A percentile compares a stretch with the other conserved stretches of the same genome.
phyloP scores from a whole-genome alignment of 163 green algal species.

The Scenedesmus sp. region DNA sequence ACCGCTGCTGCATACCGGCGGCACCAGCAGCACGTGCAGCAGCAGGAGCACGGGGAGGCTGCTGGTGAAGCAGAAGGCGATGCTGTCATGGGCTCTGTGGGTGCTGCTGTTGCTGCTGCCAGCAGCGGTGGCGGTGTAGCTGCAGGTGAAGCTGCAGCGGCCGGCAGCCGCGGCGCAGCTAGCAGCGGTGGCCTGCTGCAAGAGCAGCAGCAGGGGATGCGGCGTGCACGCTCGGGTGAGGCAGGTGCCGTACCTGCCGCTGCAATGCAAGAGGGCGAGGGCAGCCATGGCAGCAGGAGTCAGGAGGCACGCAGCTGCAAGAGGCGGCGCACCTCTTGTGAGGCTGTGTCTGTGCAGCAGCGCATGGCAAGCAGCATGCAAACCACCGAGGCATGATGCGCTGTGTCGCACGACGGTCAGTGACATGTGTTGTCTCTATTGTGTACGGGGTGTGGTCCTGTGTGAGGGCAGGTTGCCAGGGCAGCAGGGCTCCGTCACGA shows the following conservation, averaged over 20 bases:
- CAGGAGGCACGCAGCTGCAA: slow-evolving; percentile 48
- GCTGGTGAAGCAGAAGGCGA: neutral
- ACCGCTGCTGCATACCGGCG: slow-evolving; percentile 8
- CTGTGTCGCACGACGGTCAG: neutral
- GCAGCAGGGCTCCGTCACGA: neutral
- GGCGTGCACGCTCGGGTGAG: neutral
- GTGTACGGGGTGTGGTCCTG: neutral
- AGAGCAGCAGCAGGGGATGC: neutral
- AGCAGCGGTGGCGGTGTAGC: neutral
- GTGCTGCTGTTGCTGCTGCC: neutral
- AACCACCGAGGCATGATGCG: slow-evolving; percentile 37
- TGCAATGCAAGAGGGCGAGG: slow-evolving; percentile 38
- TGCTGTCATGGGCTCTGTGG: neutral
- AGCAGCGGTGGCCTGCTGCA: neutral
- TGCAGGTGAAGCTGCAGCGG: slow-evolving; percentile 2
- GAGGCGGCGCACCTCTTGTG: slow-evolving; percentile 33
- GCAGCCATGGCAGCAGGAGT: slow-evolving; percentile 47
- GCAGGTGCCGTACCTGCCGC: neutral
- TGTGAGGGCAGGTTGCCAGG: neutral
- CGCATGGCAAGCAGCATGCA: slow-evolving; percentile 43
- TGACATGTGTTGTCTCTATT: neutral
- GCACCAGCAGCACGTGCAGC: neutral
- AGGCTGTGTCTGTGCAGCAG: slow-evolving; percentile 33
- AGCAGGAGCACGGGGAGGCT: slow-evolving; percentile 11
- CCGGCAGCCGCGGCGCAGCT: neutral